Percentiles rank a stretch among this genome's conserved stretches.
phyloP scores from a whole-genome alignment of 1,139 yeast species.

The Pichia sorboxylosa region DNA sequence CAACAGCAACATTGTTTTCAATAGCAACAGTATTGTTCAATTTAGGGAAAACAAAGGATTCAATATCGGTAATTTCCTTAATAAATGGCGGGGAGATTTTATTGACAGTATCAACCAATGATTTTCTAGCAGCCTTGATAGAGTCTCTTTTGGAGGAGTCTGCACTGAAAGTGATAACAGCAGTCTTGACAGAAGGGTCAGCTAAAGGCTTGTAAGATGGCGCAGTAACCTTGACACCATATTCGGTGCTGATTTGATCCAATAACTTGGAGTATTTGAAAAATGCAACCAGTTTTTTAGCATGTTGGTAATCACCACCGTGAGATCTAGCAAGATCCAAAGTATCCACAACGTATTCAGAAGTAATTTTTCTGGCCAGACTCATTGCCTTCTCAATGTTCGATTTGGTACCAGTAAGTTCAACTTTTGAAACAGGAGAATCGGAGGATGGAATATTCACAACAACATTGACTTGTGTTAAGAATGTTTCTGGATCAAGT shows the following conservation, averaged over 20 bases:
- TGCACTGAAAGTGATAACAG: slow-evolving; percentile 28
- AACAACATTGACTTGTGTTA: slow-evolving; percentile 47
- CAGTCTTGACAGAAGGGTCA: slow-evolving; percentile 24
- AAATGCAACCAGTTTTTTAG: slow-evolving; percentile 58
- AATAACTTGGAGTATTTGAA: slow-evolving; percentile 43
- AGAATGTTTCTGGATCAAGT: slow-evolving; percentile 30
- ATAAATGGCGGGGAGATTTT: slow-evolving; percentile 58
- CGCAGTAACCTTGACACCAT: slow-evolving; percentile 42
- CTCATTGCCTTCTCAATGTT: slow-evolving; percentile 52
- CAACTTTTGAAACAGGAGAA: slow-evolving; percentile 28
- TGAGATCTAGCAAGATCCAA: slow-evolving; percentile 83
- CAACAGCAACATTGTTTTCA: slow-evolving; percentile 39
- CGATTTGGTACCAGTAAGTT: slow-evolving; percentile 52
- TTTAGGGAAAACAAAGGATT: slow-evolving; percentile 49
- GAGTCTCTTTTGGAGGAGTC: slow-evolving; percentile 25
- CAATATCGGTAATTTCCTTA: slow-evolving; percentile 51
- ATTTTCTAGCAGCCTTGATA: slow-evolving; percentile 46
- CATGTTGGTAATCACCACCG: slow-evolving; percentile 67
- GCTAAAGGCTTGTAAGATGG: slow-evolving; percentile 37
- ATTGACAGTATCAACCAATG: slow-evolving; percentile 64
- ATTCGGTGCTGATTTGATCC: slow-evolving; percentile 33
- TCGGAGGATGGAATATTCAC: slow-evolving; percentile 45
- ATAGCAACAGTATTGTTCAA: slow-evolving; percentile 39
- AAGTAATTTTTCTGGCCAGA: slow-evolving; percentile 39
- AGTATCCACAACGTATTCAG: slow-evolving; percentile 47